Evolutionary conservation across 2,329 filamentous ascomycete species (phyloP), one percentile per base, ranked within the genome.

Genomic region (Tolypocladium ophioglossoides): DNA sequence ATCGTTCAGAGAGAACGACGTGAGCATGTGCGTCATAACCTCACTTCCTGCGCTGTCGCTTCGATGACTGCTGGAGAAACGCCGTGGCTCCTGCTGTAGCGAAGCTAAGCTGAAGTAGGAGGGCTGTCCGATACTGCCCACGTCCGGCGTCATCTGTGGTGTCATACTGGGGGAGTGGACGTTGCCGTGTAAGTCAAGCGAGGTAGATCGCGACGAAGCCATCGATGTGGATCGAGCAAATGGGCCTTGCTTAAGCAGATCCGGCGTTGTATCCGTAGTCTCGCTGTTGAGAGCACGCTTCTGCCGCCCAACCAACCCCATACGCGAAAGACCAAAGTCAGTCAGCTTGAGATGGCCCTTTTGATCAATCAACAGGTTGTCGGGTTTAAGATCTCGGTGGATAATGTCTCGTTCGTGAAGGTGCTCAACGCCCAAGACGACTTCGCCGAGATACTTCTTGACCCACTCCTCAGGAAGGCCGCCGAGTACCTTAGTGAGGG

Each of bases 321-420:
- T 97, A 32, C 94, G 85, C 14, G 94, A 99, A 30, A 99, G 77
- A 57, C 94, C 94, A 73, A 99, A 99, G 69, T 99, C 94, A 1
- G 95, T 99, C 63, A 99, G 77, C 71, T 99, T 99, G 55, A 99
- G 74, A 72, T 99, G 94, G 2, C 94, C 94, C 64, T 91, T 96
- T 63, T 95, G 90, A 66, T 99, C 95, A 62, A 99, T 99, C 52
- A 99, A 79, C 35, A 99, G 79, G 66, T 99, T 99, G 68, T 99
- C 94, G 1, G 94, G 94, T 71, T 99, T 99, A 57, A 99, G 72
- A 66, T 99, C 94, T 64, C 94, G 87, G 71, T 99, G 95, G 47
- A 99, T 92, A 66, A 99, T 96, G 56, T 92, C 90, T 56, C 92
- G 84, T 66, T 86, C 89, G 72, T 99, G 94, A 49, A 99, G 77